These are phyloP conservation scores for Cordyceps pruinosa DNA, from an alignment of 2,329 filamentous ascomycete species.

Conservation along the genomic window DNA sequence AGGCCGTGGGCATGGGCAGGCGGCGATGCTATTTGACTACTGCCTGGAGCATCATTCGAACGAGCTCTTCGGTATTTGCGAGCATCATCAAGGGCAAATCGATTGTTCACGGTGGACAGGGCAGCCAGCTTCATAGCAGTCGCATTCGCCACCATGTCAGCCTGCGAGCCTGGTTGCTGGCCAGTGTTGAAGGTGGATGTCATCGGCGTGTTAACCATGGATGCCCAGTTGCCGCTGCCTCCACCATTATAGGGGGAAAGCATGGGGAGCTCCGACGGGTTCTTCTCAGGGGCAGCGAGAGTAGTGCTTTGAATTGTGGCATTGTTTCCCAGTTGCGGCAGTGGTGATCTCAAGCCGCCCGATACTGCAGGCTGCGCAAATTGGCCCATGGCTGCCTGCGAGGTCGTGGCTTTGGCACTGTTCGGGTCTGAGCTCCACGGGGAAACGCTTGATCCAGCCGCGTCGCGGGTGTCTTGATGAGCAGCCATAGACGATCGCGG, in stretches of 20 bases:
- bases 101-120: slow-evolving; percentile 95
- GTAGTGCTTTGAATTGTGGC: slow-evolving; percentile 77
- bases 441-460: slow-evolving; percentile 41
- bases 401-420: slow-evolving; percentile 67
- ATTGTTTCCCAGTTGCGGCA: slow-evolving; percentile 60
- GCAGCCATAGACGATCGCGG: slow-evolving; percentile 68
- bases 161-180: slow-evolving; percentile 43
- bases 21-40: slow-evolving; percentile 55
- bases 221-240: slow-evolving; percentile 90
- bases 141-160: slow-evolving; percentile 97
- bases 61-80: slow-evolving; percentile 90
- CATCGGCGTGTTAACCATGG: slow-evolving; percentile 97
- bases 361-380: slow-evolving; percentile 78
- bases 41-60: slow-evolving; percentile 72
- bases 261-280: slow-evolving; percentile 65
- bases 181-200: slow-evolving; percentile 68
- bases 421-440: slow-evolving; percentile 63
- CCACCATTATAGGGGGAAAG: slow-evolving; percentile 71
- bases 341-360: slow-evolving; percentile 70
- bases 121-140: slow-evolving; percentile 98
- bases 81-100: slow-evolving; percentile 92
- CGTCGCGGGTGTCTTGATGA: slow-evolving; percentile 31
- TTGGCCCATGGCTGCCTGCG: slow-evolving; percentile 85
- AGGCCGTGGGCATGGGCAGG: slow-evolving; percentile 42
- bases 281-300: slow-evolving; percentile 62